Evolutionary conservation across 2,329 filamentous ascomycete species (phyloP).

Genomic region (Penicillium sp.): DNA sequence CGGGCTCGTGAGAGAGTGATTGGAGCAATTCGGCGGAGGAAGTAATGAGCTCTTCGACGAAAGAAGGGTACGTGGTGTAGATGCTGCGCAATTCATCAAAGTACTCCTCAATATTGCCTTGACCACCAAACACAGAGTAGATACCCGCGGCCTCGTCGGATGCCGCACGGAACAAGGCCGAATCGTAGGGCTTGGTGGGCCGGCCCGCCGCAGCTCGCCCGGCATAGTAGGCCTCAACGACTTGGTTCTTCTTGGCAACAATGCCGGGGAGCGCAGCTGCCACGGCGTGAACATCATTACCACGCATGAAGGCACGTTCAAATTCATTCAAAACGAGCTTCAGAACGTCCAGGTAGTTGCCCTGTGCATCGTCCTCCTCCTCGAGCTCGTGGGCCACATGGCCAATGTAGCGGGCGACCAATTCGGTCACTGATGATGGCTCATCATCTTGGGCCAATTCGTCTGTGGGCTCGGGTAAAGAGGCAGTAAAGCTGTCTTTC

Average conservation of each 20-base stretch:
- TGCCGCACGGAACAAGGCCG: slow-evolving; percentile 84
- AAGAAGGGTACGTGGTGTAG: slow-evolving; percentile 85
- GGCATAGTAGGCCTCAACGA: slow-evolving; percentile 88
- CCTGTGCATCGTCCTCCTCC: slow-evolving; percentile 83
- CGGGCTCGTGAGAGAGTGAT: slow-evolving; percentile 74
- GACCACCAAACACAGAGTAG: slow-evolving; percentile 93
- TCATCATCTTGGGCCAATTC: slow-evolving; percentile 98
- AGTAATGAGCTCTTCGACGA: slow-evolving; percentile 81
- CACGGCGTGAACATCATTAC: slow-evolving; percentile 93
- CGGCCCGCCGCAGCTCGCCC: slow-evolving; percentile 81
- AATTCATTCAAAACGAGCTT: slow-evolving; percentile 94
- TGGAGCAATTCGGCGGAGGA: slow-evolving; percentile 85
- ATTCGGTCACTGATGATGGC: slow-evolving; percentile 90
- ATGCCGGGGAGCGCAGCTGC: slow-evolving; percentile 86
- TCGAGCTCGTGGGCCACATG: slow-evolving; percentile 87
- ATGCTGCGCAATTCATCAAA: slow-evolving; percentile 95
- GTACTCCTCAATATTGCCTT: slow-evolving; percentile 99
- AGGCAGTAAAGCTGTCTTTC: slow-evolving; percentile 83
- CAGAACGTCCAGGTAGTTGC: slow-evolving; percentile 87
- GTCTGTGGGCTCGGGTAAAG: slow-evolving; percentile 86
- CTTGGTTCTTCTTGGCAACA: slow-evolving; percentile 84
- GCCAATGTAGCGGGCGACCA: slow-evolving; percentile 90
- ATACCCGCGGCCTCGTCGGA: slow-evolving; percentile 79
- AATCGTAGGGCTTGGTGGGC: slow-evolving; percentile 87
- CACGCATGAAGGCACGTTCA: slow-evolving; percentile 87